These are phyloP conservation scores for Vitis hybrid DNA, from an alignment of 177 flowering plant species.

Conservation along the genomic window DNA sequence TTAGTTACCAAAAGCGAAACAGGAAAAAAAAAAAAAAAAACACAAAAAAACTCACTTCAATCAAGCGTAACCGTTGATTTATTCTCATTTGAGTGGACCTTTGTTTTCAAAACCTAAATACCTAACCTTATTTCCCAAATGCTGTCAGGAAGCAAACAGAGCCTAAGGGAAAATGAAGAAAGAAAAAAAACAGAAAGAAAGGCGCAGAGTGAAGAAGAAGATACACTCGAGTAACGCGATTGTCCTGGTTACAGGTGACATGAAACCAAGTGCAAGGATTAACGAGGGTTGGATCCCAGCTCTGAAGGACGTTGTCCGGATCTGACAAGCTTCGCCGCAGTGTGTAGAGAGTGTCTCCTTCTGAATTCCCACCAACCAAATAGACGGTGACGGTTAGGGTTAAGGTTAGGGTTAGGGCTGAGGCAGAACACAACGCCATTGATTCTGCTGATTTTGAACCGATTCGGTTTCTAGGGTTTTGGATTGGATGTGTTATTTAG, in stretches of 20 bases:
- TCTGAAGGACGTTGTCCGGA: conserved; percentile 59
- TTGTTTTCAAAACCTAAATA: too few species aligned
- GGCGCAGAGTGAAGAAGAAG: not conserved
- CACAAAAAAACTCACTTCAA: too few species aligned
- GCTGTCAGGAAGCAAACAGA: not conserved
- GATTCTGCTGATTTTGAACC: too few species aligned
- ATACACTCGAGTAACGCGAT: conserved; percentile 61
- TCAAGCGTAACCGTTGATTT: too few species aligned
- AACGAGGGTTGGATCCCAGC: conserved; percentile 74
- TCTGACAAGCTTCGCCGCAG: conserved; percentile 38
- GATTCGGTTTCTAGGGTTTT: too few species aligned
- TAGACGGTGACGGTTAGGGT: not conserved
- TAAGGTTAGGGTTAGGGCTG: not conserved
- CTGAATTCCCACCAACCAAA: conserved; percentile 23
- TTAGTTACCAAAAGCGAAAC: too few species aligned
- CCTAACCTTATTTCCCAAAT: too few species aligned
- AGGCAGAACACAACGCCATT: too few species aligned
- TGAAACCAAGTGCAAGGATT: conserved; percentile 77
- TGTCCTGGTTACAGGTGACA: conserved; percentile 61
- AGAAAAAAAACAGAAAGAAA: not conserved
- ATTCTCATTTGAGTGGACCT: too few species aligned
- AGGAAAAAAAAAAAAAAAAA: too few species aligned
- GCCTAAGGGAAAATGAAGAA: not conserved
- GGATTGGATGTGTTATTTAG: too few species aligned
- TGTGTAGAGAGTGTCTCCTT: conserved; percentile 36